These are phyloP conservation scores for Tolypocladium cylindrosporum DNA, from an alignment of 2,329 filamentous ascomycete genomes.

Conservation along the genomic window DNA sequence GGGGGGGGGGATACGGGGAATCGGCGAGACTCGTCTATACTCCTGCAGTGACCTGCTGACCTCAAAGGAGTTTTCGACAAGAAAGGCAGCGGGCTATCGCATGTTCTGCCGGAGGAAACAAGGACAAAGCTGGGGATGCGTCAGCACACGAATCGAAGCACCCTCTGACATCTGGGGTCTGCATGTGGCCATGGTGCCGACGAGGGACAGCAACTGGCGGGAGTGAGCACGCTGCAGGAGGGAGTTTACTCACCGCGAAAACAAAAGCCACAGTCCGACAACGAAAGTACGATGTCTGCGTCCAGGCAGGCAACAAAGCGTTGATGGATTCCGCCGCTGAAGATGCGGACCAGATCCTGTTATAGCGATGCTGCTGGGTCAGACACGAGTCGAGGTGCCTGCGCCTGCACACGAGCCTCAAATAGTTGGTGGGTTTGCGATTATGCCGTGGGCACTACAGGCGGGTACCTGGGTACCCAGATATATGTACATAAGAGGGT, in stretches of 20 bases:
- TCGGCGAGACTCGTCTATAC: constrained; percentile 20
- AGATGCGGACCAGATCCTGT: constrained; percentile 17
- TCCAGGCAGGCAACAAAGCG: constrained; percentile 25
- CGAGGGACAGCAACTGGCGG: neutral
- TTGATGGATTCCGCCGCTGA: constrained; percentile 17
- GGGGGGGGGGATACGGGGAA: neutral
- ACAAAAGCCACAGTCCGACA: constrained; percentile 14
- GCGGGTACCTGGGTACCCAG: neutral
- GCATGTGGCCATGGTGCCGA: neutral
- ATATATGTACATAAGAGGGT: neutral
- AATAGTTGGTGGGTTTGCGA: neutral
- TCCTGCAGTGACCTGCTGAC: constrained; percentile 80
- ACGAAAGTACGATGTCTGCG: constrained; percentile 25
- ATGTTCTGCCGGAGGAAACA: constrained; percentile 18
- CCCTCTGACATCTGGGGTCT: neutral
- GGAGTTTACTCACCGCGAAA: neutral
- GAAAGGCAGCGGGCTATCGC: constrained; percentile 18
- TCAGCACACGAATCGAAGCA: neutral
- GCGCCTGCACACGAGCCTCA: neutral
- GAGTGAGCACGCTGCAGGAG: neutral
- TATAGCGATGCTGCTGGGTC: neutral
- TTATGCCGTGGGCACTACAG: neutral
- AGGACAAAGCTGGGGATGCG: constrained; percentile 1
- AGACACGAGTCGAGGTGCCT: constrained; percentile 1
- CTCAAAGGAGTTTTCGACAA: constrained; percentile 54